A percentile compares a stretch with the other conserved stretches of the same genome.
These are phyloP conservation scores for Candida montana DNA, from an alignment of 805 yeast species.

Conservation along the genomic window DNA sequence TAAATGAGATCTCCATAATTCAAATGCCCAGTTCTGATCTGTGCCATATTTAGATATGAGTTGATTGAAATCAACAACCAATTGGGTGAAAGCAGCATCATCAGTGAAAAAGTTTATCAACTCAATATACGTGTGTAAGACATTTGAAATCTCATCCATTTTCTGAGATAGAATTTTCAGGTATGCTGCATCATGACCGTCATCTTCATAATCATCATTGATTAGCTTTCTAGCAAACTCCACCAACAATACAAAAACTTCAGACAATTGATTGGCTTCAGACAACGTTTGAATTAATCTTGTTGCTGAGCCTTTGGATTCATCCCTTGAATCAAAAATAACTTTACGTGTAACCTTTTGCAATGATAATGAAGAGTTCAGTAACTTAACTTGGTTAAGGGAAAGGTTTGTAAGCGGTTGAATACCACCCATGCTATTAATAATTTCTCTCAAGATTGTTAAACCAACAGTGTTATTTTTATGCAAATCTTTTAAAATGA, in stretches of 20 bases:
- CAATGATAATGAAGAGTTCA: constrained; percentile 61
- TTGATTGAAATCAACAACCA: constrained; percentile 37
- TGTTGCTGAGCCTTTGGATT: constrained; percentile 40
- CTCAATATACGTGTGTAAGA: constrained; percentile 62
- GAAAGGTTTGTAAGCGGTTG: constrained; percentile 65
- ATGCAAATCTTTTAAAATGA: constrained; percentile 58
- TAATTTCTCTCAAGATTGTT: constrained; percentile 59
- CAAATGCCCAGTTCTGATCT: constrained; percentile 63
- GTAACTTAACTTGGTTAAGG: constrained; percentile 53
- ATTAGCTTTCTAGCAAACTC: constrained; percentile 39
- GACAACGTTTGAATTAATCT: constrained; percentile 44
- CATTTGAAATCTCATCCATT: constrained; percentile 64
- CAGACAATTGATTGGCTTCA: constrained; percentile 44
- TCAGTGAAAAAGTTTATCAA: constrained; percentile 48
- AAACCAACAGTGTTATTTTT: constrained; percentile 53
- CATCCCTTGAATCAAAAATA: constrained; percentile 47
- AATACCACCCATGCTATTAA: constrained; percentile 75
- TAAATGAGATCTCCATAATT: constrained; percentile 60
- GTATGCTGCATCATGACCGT: constrained; percentile 40
- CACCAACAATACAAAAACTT: constrained; percentile 61
- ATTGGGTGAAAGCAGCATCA: constrained; percentile 25
- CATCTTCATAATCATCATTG: constrained; percentile 26
- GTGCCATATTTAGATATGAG: constrained; percentile 40
- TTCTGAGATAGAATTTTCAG: constrained; percentile 61
- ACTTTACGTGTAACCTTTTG: constrained; percentile 49